Conservation (phyloP, 371 early-diverging fungal genomes). For the Smittium culicis region DNA sequence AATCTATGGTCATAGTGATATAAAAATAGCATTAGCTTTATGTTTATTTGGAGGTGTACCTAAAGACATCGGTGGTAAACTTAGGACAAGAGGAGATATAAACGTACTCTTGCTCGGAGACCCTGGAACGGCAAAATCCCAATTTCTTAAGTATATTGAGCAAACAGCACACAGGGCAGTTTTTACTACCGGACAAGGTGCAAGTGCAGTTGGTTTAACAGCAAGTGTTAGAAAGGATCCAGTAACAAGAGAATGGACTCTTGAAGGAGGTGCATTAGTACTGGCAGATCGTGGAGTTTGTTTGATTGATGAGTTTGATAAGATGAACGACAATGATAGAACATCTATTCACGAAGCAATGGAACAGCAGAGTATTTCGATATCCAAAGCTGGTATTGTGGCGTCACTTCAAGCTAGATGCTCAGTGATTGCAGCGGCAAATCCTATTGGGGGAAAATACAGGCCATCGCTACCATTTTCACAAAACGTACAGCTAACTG, state of each 20-base stretch:
- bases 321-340: slow-evolving; percentile 96
- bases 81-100: slow-evolving; percentile 96
- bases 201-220: slow-evolving; percentile 98
- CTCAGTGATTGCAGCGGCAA: slow-evolving; percentile 95
- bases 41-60: slow-evolving; percentile 95
- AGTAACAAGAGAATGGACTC: slow-evolving; percentile 94
- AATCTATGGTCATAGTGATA: slow-evolving; percentile 97
- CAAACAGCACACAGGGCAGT: slow-evolving; percentile 93
- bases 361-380: slow-evolving; percentile 99
- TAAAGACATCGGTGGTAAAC: slow-evolving; percentile 86
- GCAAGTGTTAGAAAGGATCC: slow-evolving; percentile 96
- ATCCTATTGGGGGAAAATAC: slow-evolving; percentile 96
- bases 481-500: slow-evolving; percentile 98
- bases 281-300: slow-evolving; percentile 97
- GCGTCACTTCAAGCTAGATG: slow-evolving; percentile 94
- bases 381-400: slow-evolving; percentile 98
- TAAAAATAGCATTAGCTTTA: slow-evolving; percentile 93
- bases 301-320: slow-evolving; percentile 99
- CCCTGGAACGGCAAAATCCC: slow-evolving; percentile 99
- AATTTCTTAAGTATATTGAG: slow-evolving; percentile 96
- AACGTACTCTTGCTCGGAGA: slow-evolving; percentile 98
- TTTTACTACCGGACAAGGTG: slow-evolving; percentile 98
- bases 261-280: slow-evolving; percentile 99
- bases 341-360: slow-evolving; percentile 99
- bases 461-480: slow-evolving; percentile 89